Evolutionary conservation across 202 grass and related monocot genomes (phyloP), one percentile per base, ranked within the genome.

Genomic region (Bolboschoenoplectus hybrid): DNA sequence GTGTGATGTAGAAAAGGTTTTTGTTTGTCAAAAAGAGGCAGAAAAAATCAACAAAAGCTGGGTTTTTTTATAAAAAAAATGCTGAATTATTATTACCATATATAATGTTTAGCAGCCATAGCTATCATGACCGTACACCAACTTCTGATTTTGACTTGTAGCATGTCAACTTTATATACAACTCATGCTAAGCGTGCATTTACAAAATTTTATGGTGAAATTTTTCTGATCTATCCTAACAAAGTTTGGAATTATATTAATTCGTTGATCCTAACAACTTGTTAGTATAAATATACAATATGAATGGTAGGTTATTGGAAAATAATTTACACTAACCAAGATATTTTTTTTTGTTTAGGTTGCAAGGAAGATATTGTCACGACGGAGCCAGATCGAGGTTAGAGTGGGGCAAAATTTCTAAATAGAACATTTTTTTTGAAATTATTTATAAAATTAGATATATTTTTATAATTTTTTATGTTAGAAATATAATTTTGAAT

Each of bases 141-240:
- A 78, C 34, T n/a, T 38, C 51, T n/a, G 34, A 78, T 78, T 78
- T 78, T 78, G 50, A 78, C 74, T 78, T 57, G 5, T 0, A 57
- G 17, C 49, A 13, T 55, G 47, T 36, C 26, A 56, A 36, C 47
- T 16, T 52, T 2, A 26, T 14, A 36, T 35, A 36, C 49, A 55
- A 12, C 50, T 55, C 20, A 36, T 16, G 9, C 19, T 13, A 2
- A 16, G 10, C 34, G 5, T 77, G 74, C 47, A 46, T 56, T 77
- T 16, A 50, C 3, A 17, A 77, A 36, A 13, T 77, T 77, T 69
- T 17, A 69, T 39, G 36, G 38, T 67, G 64, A 17, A 69, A 69
- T 53, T 77, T 16, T 56, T 50, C 56, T 53, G 10, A 26, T 26
- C 26, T 52, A 75, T 75, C 9, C 45, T 75, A 19, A 75, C 10